Evolutionary conservation across 169 alveolate species (phyloP).

Genomic region (Theileria equi): DNA sequence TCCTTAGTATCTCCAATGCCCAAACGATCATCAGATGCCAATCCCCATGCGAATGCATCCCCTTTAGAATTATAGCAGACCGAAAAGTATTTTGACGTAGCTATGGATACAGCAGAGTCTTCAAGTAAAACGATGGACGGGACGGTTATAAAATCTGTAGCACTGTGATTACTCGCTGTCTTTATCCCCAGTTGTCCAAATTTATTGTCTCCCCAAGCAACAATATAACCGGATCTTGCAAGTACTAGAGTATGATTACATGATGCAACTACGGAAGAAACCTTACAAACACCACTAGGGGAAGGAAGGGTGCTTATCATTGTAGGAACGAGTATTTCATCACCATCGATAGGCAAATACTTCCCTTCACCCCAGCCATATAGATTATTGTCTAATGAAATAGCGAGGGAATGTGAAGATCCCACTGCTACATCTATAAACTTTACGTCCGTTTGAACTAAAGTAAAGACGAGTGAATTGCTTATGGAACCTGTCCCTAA

Average conservation of each 20-base stretch:
- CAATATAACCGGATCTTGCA: conserved; percentile 37
- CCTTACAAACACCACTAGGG: conserved; percentile 36
- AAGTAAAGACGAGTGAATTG: conserved; percentile 38
- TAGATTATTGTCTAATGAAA: conserved; percentile 65
- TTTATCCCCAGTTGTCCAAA: conserved; percentile 65
- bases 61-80: conserved; percentile 48
- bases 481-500: conserved; percentile 60
- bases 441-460: conserved; percentile 58
- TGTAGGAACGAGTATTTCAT: conserved; percentile 27
- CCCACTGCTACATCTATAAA: conserved; percentile 71
- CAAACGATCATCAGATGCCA: conserved; percentile 58
- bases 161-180: conserved; percentile 2
- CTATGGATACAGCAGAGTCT: conserved; percentile 21
- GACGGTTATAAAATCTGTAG: conserved; percentile 46
- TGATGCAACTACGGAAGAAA: conserved; percentile 17
- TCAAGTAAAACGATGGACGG: conserved; percentile 38
- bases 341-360: conserved; percentile 46
- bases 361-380: conserved; percentile 74
- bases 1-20: conserved; percentile 64
- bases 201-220: conserved; percentile 72
- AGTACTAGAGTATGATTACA: conserved; percentile 43
- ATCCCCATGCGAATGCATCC: conserved; percentile 73
- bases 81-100: conserved; percentile 34
- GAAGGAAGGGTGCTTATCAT: conserved; percentile 51
- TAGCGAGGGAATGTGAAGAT: conserved; percentile 66